Evolutionary conservation across 1,284 basidiomycete genomes (phyloP), one percentile per base, ranked within the genome.

Genomic region (Ganoderma boninense): DNA sequence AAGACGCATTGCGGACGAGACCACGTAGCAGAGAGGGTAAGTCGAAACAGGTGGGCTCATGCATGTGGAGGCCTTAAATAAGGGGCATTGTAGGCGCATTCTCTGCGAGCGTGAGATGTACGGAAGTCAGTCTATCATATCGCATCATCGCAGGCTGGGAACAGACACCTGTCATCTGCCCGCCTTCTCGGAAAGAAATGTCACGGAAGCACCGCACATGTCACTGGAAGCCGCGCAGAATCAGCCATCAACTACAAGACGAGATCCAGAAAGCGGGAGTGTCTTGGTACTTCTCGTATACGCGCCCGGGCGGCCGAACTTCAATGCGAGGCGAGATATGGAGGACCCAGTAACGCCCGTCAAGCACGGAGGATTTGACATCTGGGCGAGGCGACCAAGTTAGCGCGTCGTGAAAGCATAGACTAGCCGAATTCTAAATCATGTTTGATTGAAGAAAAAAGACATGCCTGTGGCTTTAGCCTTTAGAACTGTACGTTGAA

Each of bases 341-440:
- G 16, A 29, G 42, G 2, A 49, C 46, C 16, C 40, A 59, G 61
- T n/a, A 13, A n/a, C 49, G 60, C 67, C 72, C 72, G 72, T 70
- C 69, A 67, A 67, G 23, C 65, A 56, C 72, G 72, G 72, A 71
- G 63, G 62, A 54, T 71, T 73, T 52, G 72, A 52, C 72, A 73
- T 40, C 66, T 65, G 42, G 62, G 52, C 26, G 46, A 46, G 40
- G 29, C 54, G 23, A 57, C 42, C 6, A 14, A 23, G 46, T 49
- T 49, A n/a, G 57, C 57, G 11, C 32, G 57, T 44, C n/a, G 61
- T 16, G 23, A 23, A 62, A 44, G 40, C 61, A 26, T 42, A 23
- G 7, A 5, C 23, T 4, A 20, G 14, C 1, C 20, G 29, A 35
- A 29, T 7, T 57, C 29, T 14, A 5, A 35, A 23, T 20, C n/a